Evolutionary conservation across 306 rosid species (phyloP).

Genomic region (Quercus engelmannii): DNA sequence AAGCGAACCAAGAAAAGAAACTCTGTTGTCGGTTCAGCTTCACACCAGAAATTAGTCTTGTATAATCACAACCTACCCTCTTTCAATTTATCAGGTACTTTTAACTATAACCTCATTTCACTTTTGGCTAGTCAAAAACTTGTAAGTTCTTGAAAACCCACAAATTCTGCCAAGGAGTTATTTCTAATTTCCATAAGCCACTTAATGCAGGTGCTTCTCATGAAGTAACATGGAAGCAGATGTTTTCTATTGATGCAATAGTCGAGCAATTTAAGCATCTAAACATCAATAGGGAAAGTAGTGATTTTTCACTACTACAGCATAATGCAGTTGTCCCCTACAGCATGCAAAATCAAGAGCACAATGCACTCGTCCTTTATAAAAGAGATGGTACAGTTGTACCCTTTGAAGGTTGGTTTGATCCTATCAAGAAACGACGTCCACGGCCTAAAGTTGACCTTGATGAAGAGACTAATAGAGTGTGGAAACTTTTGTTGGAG

Average conservation of each 20-base stretch:
- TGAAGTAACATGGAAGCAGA: constrained; percentile 16
- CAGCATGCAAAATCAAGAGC: constrained; percentile 33
- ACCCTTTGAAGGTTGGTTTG: constrained; percentile 49
- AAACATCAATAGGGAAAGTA: constrained; percentile 51
- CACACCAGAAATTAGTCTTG: constrained; percentile 21
- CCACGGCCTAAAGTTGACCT: constrained; percentile 91
- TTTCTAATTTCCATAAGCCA: constrained; percentile 7
- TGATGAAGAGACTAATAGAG: constrained; percentile 88
- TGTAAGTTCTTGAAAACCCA: neutral
- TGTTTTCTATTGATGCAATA: constrained; percentile 40
- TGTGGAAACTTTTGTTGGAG: constrained; percentile 86
- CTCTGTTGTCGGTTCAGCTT: constrained; percentile 22
- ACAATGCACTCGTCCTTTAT: constrained; percentile 42
- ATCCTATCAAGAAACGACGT: constrained; percentile 59
- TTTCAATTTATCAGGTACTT: constrained; percentile 50
- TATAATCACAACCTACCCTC: constrained; percentile 29
- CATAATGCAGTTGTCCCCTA: constrained; percentile 54
- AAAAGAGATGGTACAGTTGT: constrained; percentile 55
- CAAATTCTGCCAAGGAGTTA: neutral
- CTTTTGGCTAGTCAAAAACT: neutral
- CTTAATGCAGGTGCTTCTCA: constrained; percentile 42
- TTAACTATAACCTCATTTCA: neutral
- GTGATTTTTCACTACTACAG: constrained; percentile 31
- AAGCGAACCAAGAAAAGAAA: constrained; percentile 47
- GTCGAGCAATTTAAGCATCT: constrained; percentile 50